Evolutionary conservation across 345 rosid genomes (phyloP).

Genomic region (Microthlaspi erraticum): DNA sequence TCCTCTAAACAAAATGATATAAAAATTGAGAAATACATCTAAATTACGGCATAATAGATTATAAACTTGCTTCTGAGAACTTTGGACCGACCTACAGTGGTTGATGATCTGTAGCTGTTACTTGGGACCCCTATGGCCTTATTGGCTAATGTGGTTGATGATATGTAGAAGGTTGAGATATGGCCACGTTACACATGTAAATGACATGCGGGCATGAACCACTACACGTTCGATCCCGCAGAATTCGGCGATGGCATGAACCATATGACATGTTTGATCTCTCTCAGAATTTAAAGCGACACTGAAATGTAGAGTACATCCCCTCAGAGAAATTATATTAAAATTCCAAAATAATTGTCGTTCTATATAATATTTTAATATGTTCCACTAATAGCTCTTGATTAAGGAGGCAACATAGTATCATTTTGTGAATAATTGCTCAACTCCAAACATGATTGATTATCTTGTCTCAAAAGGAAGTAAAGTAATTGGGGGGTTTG

Average conservation of each 20-base stretch:
- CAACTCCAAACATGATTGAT: not conserved
- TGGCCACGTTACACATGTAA: constrained; percentile 17
- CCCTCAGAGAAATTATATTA: not conserved
- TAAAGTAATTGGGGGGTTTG: not conserved
- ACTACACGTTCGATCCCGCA: constrained; percentile 30
- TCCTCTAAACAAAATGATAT: not conserved
- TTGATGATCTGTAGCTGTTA: not conserved
- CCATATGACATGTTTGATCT: too few species aligned
- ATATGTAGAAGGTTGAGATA: constrained; percentile 20
- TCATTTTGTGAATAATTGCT: not conserved
- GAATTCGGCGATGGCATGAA: not conserved
- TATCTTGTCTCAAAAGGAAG: not conserved
- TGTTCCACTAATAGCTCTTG: not conserved
- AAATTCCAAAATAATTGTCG: not conserved
- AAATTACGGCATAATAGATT: too few species aligned
- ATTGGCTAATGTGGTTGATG: not conserved
- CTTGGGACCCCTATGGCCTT: constrained; percentile 22
- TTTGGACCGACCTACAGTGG: too few species aligned
- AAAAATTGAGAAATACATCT: too few species aligned
- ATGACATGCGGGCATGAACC: constrained; percentile 32
- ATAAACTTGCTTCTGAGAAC: too few species aligned
- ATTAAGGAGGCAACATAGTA: constrained; percentile 17
- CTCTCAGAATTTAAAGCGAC: constrained; percentile 1
- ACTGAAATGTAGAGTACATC: not conserved
- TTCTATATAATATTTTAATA: not conserved